Percentiles rank a stretch among this genome's conserved stretches.
Evolutionary conservation across 257 asterid genomes (phyloP).

Genomic region (Phtheirospermum japonicum): DNA sequence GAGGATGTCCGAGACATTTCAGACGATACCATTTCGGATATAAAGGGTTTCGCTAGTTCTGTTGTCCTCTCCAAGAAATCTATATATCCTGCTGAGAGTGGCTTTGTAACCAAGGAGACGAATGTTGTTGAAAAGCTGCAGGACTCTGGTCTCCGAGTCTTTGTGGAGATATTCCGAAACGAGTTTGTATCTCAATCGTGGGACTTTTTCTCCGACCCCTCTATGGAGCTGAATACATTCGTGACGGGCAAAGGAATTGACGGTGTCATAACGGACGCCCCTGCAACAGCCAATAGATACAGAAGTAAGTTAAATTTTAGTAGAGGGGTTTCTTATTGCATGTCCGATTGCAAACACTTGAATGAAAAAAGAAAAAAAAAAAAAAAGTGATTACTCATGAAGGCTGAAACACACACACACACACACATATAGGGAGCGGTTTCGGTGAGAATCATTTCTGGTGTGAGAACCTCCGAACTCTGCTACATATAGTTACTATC

Average conservation of each 20-base stretch:
- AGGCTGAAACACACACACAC: too few species aligned
- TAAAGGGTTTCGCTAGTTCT: slow-evolving; percentile 58
- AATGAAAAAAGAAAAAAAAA: too few species aligned
- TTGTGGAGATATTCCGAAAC: slow-evolving; percentile 57
- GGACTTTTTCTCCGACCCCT: slow-evolving; percentile 84
- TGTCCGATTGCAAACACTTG: too few species aligned
- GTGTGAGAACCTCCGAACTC: too few species aligned
- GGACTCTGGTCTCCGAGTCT: slow-evolving; percentile 46
- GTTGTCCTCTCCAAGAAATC: slow-evolving; percentile 59
- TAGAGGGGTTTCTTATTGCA: too few species aligned
- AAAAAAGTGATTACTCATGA: too few species aligned
- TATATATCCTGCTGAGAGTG: slow-evolving; percentile 38
- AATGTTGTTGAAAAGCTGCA: slow-evolving; percentile 53
- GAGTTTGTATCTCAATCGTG: slow-evolving; percentile 85
- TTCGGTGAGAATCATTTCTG: too few species aligned
- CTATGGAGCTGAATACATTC: slow-evolving; percentile 54
- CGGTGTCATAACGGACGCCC: slow-evolving; percentile 67
- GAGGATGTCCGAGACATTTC: slow-evolving; percentile 48
- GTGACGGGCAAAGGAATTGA: slow-evolving; percentile 27
- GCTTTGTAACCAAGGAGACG: slow-evolving; percentile 42
- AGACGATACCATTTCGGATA: slow-evolving; percentile 60
- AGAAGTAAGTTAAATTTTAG: slow-evolving; percentile 50
- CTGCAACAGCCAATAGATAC: slow-evolving; percentile 72
- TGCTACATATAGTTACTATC: too few species aligned
- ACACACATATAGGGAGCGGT: too few species aligned